These are phyloP conservation scores for Periconia sp. DNA, from an alignment of 2,329 filamentous ascomycete species.

Conservation along the genomic window DNA sequence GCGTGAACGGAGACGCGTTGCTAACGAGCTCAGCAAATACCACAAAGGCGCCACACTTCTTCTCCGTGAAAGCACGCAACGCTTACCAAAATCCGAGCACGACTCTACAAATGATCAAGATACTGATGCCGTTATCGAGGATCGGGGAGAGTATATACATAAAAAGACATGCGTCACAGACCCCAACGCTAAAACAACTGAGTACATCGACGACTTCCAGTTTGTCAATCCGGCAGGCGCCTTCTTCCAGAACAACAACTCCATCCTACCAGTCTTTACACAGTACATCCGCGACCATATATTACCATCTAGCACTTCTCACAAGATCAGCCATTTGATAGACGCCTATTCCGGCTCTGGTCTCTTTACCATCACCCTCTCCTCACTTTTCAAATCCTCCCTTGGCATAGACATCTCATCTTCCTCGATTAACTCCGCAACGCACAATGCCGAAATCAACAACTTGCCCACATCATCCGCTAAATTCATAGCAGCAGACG, in stretches of 20 bases:
- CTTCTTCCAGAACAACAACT: conserved; percentile 99
- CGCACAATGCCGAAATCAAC: conserved; percentile 79
- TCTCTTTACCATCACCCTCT: conserved; percentile 94
- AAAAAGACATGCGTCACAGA: conserved; percentile 90
- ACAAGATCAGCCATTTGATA: conserved; percentile 79
- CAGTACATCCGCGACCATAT: conserved; percentile 84
- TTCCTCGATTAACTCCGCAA: conserved; percentile 78
- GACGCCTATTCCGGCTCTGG: conserved; percentile 98
- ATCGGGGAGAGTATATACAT: conserved; percentile 69
- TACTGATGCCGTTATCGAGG: conserved; percentile 56
- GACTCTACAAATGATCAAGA: conserved; percentile 24
- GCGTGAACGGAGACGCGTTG: conserved; percentile 78
- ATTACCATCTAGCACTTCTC: conserved; percentile 55
- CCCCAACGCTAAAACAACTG: conserved; percentile 79
- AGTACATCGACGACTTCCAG: conserved; percentile 83
- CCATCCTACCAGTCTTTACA: conserved; percentile 86
- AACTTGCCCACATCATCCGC: conserved; percentile 70
- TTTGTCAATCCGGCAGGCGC: conserved; percentile 92
- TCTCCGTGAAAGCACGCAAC: conserved; percentile 81
- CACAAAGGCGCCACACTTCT: conserved; percentile 85
- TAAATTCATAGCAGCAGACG: conserved; percentile 88
- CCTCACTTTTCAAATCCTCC: conserved; percentile 77
- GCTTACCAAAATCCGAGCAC: conserved; percentile 59
- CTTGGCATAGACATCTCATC: conserved; percentile 90
- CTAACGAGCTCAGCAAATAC: conserved; percentile 72